These are phyloP conservation scores for Physcomitrellopsis africana DNA, from an alignment of 225 moss, liverwort and hornwort species.

Conservation along the genomic window DNA sequence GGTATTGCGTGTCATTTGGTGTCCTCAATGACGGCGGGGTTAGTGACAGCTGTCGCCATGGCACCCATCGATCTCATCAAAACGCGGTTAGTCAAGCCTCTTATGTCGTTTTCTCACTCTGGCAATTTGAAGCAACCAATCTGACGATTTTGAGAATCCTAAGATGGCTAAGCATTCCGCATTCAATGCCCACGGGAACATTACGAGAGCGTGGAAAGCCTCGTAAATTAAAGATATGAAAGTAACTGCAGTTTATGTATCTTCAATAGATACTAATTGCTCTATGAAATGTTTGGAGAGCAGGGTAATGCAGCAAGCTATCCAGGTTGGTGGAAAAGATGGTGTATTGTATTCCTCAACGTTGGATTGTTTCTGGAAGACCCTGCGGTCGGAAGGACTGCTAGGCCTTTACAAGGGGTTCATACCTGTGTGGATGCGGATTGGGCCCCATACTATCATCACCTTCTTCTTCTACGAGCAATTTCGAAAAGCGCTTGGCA, in stretches of 20 bases:
- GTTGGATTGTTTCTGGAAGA: conserved; percentile 79
- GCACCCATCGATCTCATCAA: conserved; percentile 82
- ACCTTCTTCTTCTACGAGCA: conserved; percentile 85
- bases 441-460: conserved; percentile 84
- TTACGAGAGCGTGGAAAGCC: too few relatives aligned
- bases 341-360: conserved; percentile 79
- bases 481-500: conserved; percentile 69
- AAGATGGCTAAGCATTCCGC: too few relatives aligned
- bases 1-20: conserved; percentile 66
- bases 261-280: conserved; percentile 10
- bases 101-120: not conserved
- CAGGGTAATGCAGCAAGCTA: conserved; percentile 89
- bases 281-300: conserved; percentile 1
- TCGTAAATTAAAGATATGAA: too few relatives aligned
- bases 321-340: conserved; percentile 57
- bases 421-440: conserved; percentile 86
- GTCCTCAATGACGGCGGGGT: conserved; percentile 78
- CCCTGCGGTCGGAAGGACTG: conserved; percentile 69
- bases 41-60: conserved; percentile 78
- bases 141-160: conserved; percentile 11
- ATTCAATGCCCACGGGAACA: too few relatives aligned
- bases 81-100: conserved; percentile 51
- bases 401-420: conserved; percentile 77
- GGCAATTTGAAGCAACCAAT: not conserved
- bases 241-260: not conserved